phyloP scores from a whole-genome alignment of 2,329 filamentous ascomycete species.

The Aspergillus ustus region DNA sequence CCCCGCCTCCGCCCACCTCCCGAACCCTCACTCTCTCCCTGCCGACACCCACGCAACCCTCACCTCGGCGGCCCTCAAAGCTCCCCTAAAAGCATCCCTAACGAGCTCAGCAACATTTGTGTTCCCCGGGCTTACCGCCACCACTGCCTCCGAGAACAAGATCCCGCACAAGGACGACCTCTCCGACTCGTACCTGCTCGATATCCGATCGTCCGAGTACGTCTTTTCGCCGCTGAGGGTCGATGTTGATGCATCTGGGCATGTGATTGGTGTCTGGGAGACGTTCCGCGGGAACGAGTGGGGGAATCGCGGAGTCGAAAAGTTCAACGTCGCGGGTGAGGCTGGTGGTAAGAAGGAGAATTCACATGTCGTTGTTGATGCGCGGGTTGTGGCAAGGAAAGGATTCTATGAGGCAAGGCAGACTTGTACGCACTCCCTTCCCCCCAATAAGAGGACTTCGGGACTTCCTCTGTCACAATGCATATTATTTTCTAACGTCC shows the following conservation, averaged over 20 bases:
- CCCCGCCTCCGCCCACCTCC: slow-evolving; percentile 48
- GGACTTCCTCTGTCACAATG: no score
- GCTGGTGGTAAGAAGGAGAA: slow-evolving; percentile 25
- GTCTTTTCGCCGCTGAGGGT: slow-evolving; percentile 80
- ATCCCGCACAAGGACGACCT: slow-evolving; percentile 6
- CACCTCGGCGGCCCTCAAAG: slow-evolving; percentile 46
- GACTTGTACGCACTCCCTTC: slow-evolving; percentile 68
- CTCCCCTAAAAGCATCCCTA: slow-evolving; percentile 62
- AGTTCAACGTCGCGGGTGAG: slow-evolving; percentile 30
- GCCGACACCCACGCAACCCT: slow-evolving; percentile 59
- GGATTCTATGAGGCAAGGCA: slow-evolving; percentile 76
- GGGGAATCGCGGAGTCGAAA: slow-evolving; percentile 73
- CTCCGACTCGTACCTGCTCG: slow-evolving; percentile 72
- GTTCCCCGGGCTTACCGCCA: slow-evolving; percentile 69
- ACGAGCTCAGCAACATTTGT: slow-evolving; percentile 72
- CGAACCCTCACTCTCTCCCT: slow-evolving; percentile 48
- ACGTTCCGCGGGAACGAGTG: slow-evolving; percentile 89
- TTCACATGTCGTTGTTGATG: slow-evolving; percentile 58
- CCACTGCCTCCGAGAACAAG: slow-evolving; percentile 5
- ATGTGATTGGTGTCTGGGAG: slow-evolving; percentile 72
- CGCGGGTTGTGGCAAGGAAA: slow-evolving; percentile 67
- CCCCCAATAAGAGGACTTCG: no score
- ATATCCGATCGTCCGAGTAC: slow-evolving; percentile 75
- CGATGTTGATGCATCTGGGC: slow-evolving; percentile 59
- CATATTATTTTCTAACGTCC: no score